These are phyloP conservation scores for Pichia terricola DNA, from an alignment of 1,139 yeast genomes.

Conservation along the genomic window DNA sequence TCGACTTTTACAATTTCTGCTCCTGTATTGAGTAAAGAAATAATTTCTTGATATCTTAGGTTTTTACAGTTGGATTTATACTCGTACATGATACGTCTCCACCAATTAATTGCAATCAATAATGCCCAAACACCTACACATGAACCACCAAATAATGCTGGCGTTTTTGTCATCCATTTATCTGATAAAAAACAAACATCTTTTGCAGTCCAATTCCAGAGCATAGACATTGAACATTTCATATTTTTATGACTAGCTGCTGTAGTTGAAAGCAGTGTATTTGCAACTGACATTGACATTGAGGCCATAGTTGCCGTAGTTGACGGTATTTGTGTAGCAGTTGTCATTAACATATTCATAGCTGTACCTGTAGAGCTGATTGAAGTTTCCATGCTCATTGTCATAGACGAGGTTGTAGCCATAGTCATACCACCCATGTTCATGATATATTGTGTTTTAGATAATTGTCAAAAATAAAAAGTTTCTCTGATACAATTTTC, in stretches of 20 bases:
- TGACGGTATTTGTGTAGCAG: conserved; percentile 2
- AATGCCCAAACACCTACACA: conserved; percentile 56
- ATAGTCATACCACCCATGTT: conserved; percentile 1
- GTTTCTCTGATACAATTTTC: no score
- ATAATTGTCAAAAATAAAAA: no score
- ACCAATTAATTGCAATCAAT: conserved; percentile 46
- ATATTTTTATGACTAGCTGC: background rate
- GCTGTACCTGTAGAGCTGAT: conserved; percentile 1
- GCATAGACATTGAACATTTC: conserved; percentile 27
- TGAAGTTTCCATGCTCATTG: background rate
- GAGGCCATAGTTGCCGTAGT: background rate
- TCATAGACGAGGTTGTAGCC: background rate
- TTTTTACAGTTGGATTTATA: conserved; percentile 34
- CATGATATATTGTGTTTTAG: background rate
- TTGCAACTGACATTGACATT: conserved; percentile 1
- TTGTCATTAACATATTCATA: background rate
- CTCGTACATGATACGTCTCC: conserved; percentile 46
- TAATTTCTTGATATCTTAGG: conserved; percentile 10
- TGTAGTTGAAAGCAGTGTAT: background rate
- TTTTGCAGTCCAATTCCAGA: conserved; percentile 51
- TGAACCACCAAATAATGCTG: conserved; percentile 58
- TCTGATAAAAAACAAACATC: conserved; percentile 55
- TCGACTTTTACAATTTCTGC: background rate
- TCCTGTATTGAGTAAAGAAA: conserved; percentile 2
- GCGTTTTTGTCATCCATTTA: conserved; percentile 51